A percentile compares a stretch with the other conserved stretches of the same genome.
These are phyloP conservation scores for Porphyrellus cyaneotinctus DNA, from an alignment of 768 basidiomycete species.

Conservation along the genomic window DNA sequence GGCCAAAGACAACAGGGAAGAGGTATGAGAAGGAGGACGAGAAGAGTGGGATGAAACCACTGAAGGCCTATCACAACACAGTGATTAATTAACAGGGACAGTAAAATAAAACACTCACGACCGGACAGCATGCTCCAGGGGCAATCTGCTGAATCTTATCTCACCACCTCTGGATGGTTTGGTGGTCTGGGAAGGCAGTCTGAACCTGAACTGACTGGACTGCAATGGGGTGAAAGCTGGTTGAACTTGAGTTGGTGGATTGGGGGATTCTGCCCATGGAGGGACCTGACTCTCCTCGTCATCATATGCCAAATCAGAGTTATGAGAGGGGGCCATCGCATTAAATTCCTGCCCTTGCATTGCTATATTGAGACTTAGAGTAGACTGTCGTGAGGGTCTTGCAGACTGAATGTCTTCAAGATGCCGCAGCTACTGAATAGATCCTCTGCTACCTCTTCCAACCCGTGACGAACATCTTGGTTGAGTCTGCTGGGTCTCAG, in stretches of 20 bases:
- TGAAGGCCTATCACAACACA: no score
- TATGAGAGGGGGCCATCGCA: background rate
- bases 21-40: no score
- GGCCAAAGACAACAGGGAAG: no score
- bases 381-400: background rate
- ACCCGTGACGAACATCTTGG: background rate
- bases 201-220: background rate
- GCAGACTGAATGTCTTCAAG: background rate
- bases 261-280: background rate
- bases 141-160: no score
- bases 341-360: background rate
- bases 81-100: no score
- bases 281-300: background rate
- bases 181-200: background rate
- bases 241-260: background rate
- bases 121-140: no score
- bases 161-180: background rate
- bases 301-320: background rate
- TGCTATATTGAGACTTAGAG: background rate
- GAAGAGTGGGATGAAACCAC: no score
- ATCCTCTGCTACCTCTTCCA: background rate
- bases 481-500: background rate
- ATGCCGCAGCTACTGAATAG: background rate
- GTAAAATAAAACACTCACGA: no score
- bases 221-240: background rate